phyloP scores from a whole-genome alignment of 2,329 filamentous ascomycete species.

The Penicillium sp. region DNA sequence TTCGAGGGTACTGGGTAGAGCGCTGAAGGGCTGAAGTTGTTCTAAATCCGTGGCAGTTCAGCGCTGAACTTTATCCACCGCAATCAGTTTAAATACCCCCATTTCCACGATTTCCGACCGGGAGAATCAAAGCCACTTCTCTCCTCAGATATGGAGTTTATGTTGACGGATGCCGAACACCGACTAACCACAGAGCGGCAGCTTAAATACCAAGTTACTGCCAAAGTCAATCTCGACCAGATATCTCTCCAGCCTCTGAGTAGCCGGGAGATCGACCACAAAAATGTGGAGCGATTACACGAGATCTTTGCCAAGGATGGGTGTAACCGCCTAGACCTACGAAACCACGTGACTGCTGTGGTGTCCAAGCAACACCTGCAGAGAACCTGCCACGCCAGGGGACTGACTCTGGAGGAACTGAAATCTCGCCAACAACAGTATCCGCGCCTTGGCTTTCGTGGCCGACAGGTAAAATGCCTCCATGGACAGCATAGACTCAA shows the following conservation, averaged over 20 bases:
- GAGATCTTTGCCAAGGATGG: constrained; percentile 13
- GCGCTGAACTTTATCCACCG: constrained; percentile 11
- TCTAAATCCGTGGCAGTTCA: constrained; percentile 8
- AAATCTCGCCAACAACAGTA: constrained; percentile 5
- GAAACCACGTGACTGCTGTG: constrained; percentile 11
- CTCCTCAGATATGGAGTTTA: constrained; percentile 5
- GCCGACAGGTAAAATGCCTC: constrained; percentile 23
- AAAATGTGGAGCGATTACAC: constrained; percentile 15
- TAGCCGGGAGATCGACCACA: constrained; percentile 4
- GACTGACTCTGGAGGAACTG: constrained; percentile 8
- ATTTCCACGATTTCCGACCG: constrained; percentile 10
- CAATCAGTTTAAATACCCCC: constrained; percentile 10
- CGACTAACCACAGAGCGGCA: constrained; percentile 16
- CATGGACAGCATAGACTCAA: constrained; percentile 24
- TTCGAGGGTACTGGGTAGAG: constrained; percentile 6
- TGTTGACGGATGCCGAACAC: constrained; percentile 11
- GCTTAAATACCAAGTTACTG: constrained; percentile 22
- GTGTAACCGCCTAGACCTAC: constrained; percentile 8
- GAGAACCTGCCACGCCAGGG: constrained; percentile 10
- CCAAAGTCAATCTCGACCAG: constrained; percentile 18
- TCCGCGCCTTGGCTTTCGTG: constrained; percentile 22
- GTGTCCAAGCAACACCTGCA: constrained; percentile 8
- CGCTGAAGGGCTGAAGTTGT: constrained; percentile 7
- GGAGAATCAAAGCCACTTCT: constrained; percentile 5
- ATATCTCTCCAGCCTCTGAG: constrained; percentile 11